Conservation (phyloP, 2,329 filamentous ascomycete genomes). For the Cladosporium sphaerospermum region DNA sequence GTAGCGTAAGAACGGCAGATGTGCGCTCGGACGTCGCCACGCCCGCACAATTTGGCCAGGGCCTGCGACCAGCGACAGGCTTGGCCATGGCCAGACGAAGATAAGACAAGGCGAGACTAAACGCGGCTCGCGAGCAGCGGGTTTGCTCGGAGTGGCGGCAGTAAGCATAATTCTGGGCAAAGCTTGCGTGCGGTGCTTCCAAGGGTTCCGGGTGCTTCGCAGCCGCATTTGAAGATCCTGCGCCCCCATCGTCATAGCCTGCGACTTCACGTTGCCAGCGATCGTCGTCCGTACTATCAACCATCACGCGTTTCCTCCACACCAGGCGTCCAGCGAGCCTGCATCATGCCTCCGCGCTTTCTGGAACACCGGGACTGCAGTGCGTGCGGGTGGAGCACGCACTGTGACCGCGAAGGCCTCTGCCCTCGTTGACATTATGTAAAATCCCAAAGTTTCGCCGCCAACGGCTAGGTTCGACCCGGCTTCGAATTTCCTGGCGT, state of each 20-base stretch:
- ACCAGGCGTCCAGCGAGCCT: neutral
- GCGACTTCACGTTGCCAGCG: neutral
- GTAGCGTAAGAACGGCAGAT: too few species aligned
- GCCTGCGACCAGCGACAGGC: neutral
- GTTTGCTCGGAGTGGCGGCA: neutral
- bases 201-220: neutral
- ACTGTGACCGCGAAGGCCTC: conserved; percentile 6
- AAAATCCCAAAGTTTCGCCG: conserved; percentile 10
- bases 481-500: neutral
- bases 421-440: conserved; percentile 4
- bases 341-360: conserved; percentile 3
- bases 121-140: conserved; percentile 1
- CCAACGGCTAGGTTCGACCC: neutral
- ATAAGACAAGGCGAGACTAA: conserved; percentile 6
- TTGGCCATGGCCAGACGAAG: conserved; percentile 6
- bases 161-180: neutral
- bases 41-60: too few species aligned
- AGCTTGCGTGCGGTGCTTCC: conserved; percentile 2
- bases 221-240: conserved; percentile 8
- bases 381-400: neutral
- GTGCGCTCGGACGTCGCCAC: too few species aligned
- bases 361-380: neutral
- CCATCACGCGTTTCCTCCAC: neutral
- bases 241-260: conserved; percentile 5
- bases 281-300: neutral